Evolutionary conservation across 2,329 filamentous ascomycete genomes (phyloP), one percentile per base, ranked within the genome.

Genomic region (Botrytis galanthina): DNA sequence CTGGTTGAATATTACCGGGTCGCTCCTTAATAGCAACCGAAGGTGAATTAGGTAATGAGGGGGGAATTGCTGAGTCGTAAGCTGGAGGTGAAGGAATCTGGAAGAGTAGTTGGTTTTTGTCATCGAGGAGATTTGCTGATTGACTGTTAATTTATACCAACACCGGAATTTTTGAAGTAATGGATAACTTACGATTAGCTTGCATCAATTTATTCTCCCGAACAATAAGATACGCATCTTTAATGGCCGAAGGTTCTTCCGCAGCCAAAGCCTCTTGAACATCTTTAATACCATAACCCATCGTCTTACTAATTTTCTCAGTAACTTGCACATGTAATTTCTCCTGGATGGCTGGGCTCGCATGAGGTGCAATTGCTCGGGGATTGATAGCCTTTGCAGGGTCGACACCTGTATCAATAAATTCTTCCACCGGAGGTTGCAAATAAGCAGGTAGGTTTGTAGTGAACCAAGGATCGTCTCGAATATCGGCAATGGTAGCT

Each of bases 161-260:
- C 20, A 16, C 22, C 22, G 16, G 20, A 54, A 16, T 42, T 44
- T 42, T 32, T 20, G 3, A 62, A 29, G 37, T 35, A 48, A 72
- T 59, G 51, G 20, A 51, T 48, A 63, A 90, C 93, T 89, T 86
- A 97, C 93, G 94, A 82, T 94, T 97, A 72, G 91, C 91, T 82
- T 95, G 93, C 95, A 98, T 98, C 81, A 98, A 89, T 82, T 98
- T 96, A 81, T 98, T 98, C 83, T 99, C 96, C 71, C 95, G 90
- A 39, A 99, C 94, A 82, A 99, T 99, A 84, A 98, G 91, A 84
- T 98, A 99, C 1, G 96, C 96, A 83, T 99, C 96, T 84, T 99
- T 99, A 86, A 99, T 98, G 18, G 96, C 95, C 74, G 95, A 98
- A 20, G 96, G 96, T 82, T 99, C 96, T 71, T 96, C 91, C 73